Evolutionary conservation across 495 filamentous ascomycete species (phyloP), one percentile per base, ranked within the genome.

Genomic region (Amphirosellinia nigrospora): DNA sequence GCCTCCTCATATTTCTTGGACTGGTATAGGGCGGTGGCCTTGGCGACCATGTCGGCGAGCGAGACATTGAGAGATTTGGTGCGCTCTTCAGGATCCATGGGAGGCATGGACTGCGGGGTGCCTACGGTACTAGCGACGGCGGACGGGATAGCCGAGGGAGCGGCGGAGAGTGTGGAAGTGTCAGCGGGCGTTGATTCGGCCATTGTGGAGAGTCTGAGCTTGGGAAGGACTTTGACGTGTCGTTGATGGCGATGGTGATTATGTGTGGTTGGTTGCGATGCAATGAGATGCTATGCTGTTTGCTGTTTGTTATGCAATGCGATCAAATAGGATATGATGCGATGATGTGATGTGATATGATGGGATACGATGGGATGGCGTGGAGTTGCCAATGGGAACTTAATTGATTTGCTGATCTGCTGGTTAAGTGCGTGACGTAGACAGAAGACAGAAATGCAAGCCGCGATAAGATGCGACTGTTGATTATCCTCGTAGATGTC

Each of bases 1-100:
- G 96, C 93, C 50, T 89, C 86, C 69, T 89, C 88, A 77, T 94
- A 95, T 74, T 97, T 90, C 83, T 95, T 97, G 71, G 91, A 89
- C 15, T 90, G 89, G 79, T 96, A 97, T 21, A 84, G 82, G 16
- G 85, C 83, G n/a, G 83, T 82, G 15, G 80, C 86, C 71, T 84
- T 86, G 50, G 86, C 86, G 64, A 81, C 84, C 45, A 87, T 78
- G 72, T 88, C 86, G 73, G 86, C 86, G 41, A 88, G 84, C n/a
- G 84, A 83, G 39, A 88, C 85, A 73, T 85, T 86, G 43, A 85
- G 75, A 64, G 81, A 83, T 60, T 77, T 75, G 59, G 70, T 71
- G 63, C 78, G 76, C 71, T 84, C 80, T 71, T 85, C 83, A 6
- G 80, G 78, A 71, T 78, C 76, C 75, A 79, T 77, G 32, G 77